Conservation (phyloP, 129 eudicot species). For the Centaurea solstitialis region DNA sequence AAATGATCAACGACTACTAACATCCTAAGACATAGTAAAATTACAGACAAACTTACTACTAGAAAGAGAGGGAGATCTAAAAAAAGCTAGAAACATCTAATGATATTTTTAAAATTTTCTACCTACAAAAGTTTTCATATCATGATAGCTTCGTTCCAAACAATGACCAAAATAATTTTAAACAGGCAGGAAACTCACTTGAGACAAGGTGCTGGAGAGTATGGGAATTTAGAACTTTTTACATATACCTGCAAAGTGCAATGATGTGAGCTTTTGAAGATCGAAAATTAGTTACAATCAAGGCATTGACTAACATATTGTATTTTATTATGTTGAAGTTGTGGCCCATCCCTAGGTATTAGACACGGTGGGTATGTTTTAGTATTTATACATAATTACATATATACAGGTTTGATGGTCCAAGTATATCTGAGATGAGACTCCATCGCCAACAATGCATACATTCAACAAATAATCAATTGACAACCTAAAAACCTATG, state of each 20-base stretch:
- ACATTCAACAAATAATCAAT: not conserved
- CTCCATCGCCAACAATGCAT: not conserved
- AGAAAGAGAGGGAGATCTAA: not conserved
- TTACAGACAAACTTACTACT: not conserved
- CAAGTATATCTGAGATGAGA: not conserved
- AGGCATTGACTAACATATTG: not conserved
- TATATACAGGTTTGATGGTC: not conserved
- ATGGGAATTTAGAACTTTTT: constrained; percentile 79
- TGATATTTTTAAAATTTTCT: not conserved
- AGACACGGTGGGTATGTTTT: not conserved
- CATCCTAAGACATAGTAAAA: not conserved
- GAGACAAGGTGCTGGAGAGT: constrained; percentile 87
- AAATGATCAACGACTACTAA: not conserved
- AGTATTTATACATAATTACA: not conserved
- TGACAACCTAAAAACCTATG: constrained; percentile 1
- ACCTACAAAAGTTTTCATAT: not conserved
- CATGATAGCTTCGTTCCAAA: constrained; percentile 2
- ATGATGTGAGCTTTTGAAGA: not conserved
- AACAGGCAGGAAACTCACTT: constrained; percentile 47
- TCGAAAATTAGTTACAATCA: not conserved
- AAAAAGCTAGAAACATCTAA: not conserved
- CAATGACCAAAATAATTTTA: not conserved
- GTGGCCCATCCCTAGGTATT: not conserved
- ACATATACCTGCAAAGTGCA: constrained; percentile 69
- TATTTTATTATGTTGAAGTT: not conserved